Percentiles rank a stretch among this genome's conserved stretches.
phyloP scores from a whole-genome alignment of 163 green algal species.

The Scenedesmus sp. region DNA sequence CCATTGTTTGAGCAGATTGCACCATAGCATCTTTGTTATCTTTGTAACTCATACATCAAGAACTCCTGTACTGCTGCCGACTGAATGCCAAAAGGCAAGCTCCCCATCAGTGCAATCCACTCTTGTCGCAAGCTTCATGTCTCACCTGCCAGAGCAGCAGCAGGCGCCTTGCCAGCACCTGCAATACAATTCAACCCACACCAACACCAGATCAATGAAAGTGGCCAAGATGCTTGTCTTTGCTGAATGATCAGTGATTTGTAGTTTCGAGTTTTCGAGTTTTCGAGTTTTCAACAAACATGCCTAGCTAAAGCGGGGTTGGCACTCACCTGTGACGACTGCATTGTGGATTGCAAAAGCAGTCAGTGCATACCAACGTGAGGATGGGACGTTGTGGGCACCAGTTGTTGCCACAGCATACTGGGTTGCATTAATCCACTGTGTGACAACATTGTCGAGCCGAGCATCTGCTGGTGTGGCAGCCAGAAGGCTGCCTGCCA shows the following conservation, averaged over 20 bases:
- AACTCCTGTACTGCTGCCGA: too few species aligned
- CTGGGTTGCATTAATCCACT: conserved; percentile 19
- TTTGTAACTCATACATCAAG: not conserved
- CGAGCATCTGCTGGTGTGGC: not conserved
- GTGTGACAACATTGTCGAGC: conserved; percentile 17
- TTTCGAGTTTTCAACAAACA: not conserved
- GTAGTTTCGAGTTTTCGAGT: not conserved
- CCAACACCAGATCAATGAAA: too few species aligned
- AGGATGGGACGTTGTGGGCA: conserved; percentile 12
- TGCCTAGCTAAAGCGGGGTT: too few species aligned
- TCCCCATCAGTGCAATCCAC: too few species aligned
- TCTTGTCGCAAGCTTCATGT: not conserved
- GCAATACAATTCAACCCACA: not conserved
- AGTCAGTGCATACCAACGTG: not conserved
- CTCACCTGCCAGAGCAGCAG: conserved; percentile 4
- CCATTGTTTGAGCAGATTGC: not conserved
- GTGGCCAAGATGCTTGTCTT: not conserved
- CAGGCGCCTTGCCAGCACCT: conserved; percentile 2
- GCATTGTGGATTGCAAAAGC: conserved; percentile 15
- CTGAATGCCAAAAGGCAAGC: too few species aligned
- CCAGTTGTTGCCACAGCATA: conserved; percentile 6
- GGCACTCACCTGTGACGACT: not conserved
- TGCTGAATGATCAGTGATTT: not conserved
- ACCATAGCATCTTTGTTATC: not conserved
- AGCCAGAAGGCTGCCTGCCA: not conserved